Conservation (phyloP, 2,329 filamentous ascomycete genomes). For the Colletotrichum tamarilloi region DNA sequence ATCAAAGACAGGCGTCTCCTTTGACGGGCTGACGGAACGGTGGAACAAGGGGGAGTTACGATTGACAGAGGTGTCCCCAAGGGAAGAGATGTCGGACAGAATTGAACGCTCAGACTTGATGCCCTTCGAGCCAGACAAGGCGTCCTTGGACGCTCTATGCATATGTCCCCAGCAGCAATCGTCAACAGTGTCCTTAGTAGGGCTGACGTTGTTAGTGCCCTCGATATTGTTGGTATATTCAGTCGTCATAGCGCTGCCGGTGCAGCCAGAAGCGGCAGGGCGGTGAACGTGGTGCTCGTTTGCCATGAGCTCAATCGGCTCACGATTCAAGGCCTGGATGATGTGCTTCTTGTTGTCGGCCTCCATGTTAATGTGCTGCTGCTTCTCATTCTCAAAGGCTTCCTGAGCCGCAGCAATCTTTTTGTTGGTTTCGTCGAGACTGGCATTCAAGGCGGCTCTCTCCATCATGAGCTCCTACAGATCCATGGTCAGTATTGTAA, state of each 20-base stretch:
- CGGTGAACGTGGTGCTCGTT: too few species aligned
- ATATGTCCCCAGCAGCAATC: not conserved
- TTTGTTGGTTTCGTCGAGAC: not conserved
- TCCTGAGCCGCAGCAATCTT: not conserved
- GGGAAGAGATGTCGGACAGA: not conserved
- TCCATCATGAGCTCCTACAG: not conserved
- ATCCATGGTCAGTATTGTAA: not conserved
- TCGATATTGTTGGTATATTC: too few species aligned
- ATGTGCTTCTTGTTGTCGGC: not conserved
- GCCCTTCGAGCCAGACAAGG: not conserved
- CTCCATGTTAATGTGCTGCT: not conserved
- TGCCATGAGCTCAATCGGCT: not conserved
- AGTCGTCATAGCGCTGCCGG: too few species aligned
- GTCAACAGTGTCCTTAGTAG: too few species aligned
- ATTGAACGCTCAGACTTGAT: not conserved
- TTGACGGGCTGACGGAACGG: not conserved
- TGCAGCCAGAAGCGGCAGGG: too few species aligned
- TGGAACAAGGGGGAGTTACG: not conserved
- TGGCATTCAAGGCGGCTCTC: not conserved
- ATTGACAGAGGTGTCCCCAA: too few species aligned
- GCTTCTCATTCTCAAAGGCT: not conserved
- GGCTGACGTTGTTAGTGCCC: too few species aligned
- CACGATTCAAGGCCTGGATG: not conserved
- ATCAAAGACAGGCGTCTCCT: not conserved
- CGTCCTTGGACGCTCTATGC: not conserved